Percentiles rank a stretch among this genome's conserved stretches.
Evolutionary conservation across 2,329 filamentous ascomycete genomes (phyloP).

Genomic region (Venturiaceae sp.): DNA sequence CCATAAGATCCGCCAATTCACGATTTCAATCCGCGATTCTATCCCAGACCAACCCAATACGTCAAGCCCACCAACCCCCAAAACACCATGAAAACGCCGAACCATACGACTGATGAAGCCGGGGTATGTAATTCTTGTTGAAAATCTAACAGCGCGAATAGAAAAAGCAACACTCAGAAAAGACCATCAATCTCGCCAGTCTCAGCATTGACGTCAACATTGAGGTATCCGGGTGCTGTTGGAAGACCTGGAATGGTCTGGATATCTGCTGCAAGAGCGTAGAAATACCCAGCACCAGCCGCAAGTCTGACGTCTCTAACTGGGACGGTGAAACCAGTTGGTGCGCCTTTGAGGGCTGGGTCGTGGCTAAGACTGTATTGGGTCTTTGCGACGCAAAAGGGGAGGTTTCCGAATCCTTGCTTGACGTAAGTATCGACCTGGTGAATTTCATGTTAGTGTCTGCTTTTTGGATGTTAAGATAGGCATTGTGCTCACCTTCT

Average conservation of each 20-base stretch:
- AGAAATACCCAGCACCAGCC: conserved; percentile 86
- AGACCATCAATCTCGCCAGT: conserved; percentile 55
- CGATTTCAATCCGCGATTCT: neutral
- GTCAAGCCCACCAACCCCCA: neutral
- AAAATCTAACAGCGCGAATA: neutral
- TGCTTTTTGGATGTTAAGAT: neutral
- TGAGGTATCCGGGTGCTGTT: conserved; percentile 89
- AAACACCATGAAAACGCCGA: neutral
- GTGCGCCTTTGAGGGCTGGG: conserved; percentile 86
- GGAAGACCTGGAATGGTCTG: conserved; percentile 96
- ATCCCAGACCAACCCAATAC: neutral
- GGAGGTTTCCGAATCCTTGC: conserved; percentile 86
- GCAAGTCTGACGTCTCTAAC: conserved; percentile 92
- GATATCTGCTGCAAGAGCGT: conserved; percentile 91
- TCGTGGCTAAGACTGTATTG: conserved; percentile 96
- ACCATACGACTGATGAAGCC: conserved; percentile 1
- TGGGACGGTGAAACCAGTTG: conserved; percentile 86
- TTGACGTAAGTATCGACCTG: conserved; percentile 68
- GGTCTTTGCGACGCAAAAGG: conserved; percentile 96
- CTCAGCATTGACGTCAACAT: conserved; percentile 62
- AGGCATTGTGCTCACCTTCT: conserved; percentile 55
- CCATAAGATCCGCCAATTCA: neutral
- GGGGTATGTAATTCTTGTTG: conserved; percentile 3
- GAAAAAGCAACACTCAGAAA: conserved; percentile 49
- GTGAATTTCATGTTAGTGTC: neutral